phyloP scores from a whole-genome alignment of 106 monocot genomes.

The Posidonia australis region DNA sequence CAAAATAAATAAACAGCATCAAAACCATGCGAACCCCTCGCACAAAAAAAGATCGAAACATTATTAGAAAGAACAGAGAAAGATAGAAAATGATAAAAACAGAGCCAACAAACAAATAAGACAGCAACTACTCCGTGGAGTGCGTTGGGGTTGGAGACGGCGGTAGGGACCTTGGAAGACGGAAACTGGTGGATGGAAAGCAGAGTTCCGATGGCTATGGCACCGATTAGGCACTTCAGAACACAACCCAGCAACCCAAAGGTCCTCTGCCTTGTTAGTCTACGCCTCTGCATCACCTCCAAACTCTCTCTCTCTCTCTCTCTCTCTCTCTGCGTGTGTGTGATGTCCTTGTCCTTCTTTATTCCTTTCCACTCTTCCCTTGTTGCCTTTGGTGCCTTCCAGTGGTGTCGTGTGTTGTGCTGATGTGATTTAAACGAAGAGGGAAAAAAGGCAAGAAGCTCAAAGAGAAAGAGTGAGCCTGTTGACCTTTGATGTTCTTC shows the following conservation, averaged over 20 bases:
- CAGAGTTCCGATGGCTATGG: conserved; percentile 32
- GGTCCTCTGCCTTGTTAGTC: conserved; percentile 27
- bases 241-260: conserved; percentile 30
- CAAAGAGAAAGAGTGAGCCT: too few relatives aligned
- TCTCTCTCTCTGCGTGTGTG: too few relatives aligned
- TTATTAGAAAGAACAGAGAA: background rate
- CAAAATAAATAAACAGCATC: too few relatives aligned
- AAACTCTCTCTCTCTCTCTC: conserved; percentile 8
- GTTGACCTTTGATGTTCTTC: too few relatives aligned
- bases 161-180: conserved; percentile 20
- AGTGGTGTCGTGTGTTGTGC: too few relatives aligned
- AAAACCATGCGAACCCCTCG: too few relatives aligned
- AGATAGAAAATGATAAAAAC: background rate
- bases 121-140: background rate
- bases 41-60: too few relatives aligned
- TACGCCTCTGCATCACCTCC: conserved; percentile 32
- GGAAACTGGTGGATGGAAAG: conserved; percentile 1
- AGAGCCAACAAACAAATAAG: background rate
- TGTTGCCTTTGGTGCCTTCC: too few relatives aligned
- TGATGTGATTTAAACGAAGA: too few relatives aligned
- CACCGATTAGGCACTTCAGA: conserved; percentile 39
- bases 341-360: too few relatives aligned
- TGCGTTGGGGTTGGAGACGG: conserved; percentile 4
- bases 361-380: too few relatives aligned
- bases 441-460: too few relatives aligned